Base-by-base conservation (phyloP, 148 eudicot species). In the Diospyros lotus region DNA sequence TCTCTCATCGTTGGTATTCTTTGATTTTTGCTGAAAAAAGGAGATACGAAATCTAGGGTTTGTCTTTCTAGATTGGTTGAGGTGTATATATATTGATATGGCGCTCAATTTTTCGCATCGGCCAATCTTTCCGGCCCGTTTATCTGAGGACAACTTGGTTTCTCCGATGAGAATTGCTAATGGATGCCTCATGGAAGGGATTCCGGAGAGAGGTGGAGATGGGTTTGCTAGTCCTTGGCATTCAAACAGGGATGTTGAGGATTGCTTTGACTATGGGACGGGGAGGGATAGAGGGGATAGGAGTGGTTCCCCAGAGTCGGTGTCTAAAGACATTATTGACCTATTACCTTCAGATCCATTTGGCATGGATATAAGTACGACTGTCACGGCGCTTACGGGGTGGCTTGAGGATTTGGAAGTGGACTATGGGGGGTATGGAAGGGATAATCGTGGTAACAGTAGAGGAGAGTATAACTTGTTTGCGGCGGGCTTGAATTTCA, bases 321-420 rank as follows among this genome's bases (percentile, higher is more conserved):
- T 67, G 13, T 75, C 86, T 0, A 77, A 77, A 43, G 94, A 93
- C 64, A 82, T 93, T 76, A 71, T 84, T 68, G 93, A 91, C 66
- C 86, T 88, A 63, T 86, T 96, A 82, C 99, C 99, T 38, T 86
- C 90, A 4, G 99, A 93, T 81, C 99, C 98, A 38, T 96, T 93
- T 81, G 96, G 85, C 50, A 96, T 96, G 99, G 88, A 89, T 82
- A 90, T 91, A 64, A 83, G 86, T 68, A 85, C 90, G 5, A 91
- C 97, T 11, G 56, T 92, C 28, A 87, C 96, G 0, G 97, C 96
- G n/a, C 80, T 95, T 71, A 92, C 87, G 3, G 96, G 91, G 28
- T 87, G 87, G 87, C 84, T 95, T 6, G 96, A 88, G 81, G 86
- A 87, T 78, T 68, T 91, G 41, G 83, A 83, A 17, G 82, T 73